These are phyloP conservation scores for Azolla pinnata DNA, from an alignment of 75 land plant species.

Conservation along the genomic window DNA sequence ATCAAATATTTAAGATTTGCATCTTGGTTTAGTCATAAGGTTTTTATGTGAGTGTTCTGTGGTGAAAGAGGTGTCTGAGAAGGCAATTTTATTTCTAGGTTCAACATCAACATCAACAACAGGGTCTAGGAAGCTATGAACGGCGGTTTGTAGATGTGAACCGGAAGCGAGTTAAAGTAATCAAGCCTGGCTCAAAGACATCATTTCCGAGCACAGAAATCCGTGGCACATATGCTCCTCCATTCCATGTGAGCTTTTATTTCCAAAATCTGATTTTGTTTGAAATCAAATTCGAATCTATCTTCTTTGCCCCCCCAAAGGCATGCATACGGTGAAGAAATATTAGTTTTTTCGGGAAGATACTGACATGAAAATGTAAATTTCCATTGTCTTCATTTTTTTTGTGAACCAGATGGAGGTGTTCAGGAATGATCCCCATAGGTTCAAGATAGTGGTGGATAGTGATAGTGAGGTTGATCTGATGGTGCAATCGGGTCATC, in stretches of 20 bases:
- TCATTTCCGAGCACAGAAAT: conserved; percentile 87
- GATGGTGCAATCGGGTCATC: conserved; percentile 81
- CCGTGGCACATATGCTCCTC: conserved; percentile 89
- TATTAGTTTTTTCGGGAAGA: too few relatives aligned
- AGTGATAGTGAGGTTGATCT: conserved; percentile 89
- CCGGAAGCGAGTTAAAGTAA: conserved; percentile 83
- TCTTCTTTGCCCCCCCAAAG: too few relatives aligned
- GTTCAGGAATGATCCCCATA: conserved; percentile 77
- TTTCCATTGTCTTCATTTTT: not conserved
- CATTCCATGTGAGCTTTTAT: conserved; percentile 76
- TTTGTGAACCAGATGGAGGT: conserved; percentile 80
- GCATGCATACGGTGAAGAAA: too few relatives aligned
- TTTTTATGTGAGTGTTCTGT: too few relatives aligned
- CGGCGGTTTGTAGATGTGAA: conserved; percentile 84
- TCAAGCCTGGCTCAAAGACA: conserved; percentile 94
- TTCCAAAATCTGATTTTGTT: too few relatives aligned
- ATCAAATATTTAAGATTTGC: too few relatives aligned
- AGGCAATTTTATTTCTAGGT: conserved; percentile 11
- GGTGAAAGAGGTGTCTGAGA: not conserved
- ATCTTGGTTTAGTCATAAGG: too few relatives aligned
- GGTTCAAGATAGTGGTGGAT: conserved; percentile 86
- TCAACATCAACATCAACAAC: conserved; percentile 33
- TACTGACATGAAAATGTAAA: not conserved
- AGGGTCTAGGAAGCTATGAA: conserved; percentile 54
- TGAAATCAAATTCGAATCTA: too few relatives aligned